phyloP scores from a whole-genome alignment of 2,329 filamentous ascomycete genomes.

The Xylaria digitata region DNA sequence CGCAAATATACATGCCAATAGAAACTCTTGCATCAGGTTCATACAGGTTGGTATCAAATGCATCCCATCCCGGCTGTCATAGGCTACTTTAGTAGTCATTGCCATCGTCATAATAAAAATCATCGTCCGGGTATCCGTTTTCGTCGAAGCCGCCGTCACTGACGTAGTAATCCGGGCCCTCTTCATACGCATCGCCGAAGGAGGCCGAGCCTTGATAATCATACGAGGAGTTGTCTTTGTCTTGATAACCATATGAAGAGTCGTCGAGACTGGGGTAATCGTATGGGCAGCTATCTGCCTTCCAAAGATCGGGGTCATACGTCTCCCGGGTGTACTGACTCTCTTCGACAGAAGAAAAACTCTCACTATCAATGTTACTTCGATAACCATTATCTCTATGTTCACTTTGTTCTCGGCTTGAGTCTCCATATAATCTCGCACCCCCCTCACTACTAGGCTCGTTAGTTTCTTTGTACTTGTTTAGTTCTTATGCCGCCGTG shows the following conservation, averaged over 20 bases:
- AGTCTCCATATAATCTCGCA: not conserved
- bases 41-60: not conserved
- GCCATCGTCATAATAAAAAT: not conserved
- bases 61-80: not conserved
- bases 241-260: too few relatives aligned
- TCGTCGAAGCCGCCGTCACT: conserved; percentile 4
- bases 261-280: too few relatives aligned
- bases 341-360: not conserved
- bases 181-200: not conserved
- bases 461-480: not conserved
- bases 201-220: not conserved
- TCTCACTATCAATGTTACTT: not conserved
- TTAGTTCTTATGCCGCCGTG: not conserved
- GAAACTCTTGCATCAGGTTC: not conserved
- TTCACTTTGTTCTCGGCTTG: too few relatives aligned
- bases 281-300: too few relatives aligned
- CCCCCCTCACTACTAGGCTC: not conserved
- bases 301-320: too few relatives aligned
- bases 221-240: not conserved
- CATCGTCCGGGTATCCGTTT: conserved; percentile 1
- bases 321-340: not conserved
- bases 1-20: not conserved
- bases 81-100: conserved; percentile 10
- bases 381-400: not conserved
- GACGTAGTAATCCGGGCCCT: not conserved